Conservation (phyloP, 306 rosid species). For the Betula pendula region DNA sequence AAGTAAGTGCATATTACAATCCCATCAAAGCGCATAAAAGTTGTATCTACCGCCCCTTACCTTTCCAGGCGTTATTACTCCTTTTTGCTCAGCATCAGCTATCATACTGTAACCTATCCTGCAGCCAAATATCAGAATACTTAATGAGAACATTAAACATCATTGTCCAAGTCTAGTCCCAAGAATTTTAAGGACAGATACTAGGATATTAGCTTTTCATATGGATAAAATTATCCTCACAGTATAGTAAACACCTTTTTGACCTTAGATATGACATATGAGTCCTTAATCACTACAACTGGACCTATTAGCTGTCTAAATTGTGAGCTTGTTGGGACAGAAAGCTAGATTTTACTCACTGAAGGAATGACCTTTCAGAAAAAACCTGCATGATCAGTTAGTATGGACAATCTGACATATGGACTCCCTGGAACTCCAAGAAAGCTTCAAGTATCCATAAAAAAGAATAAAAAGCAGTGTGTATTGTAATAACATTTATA, state of each 20-base stretch:
- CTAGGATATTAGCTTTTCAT: conserved; percentile 14
- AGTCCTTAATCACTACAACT: neutral
- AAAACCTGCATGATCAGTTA: neutral
- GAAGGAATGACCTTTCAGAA: neutral
- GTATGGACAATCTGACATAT: neutral
- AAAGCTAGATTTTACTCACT: neutral
- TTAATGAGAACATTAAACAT: neutral
- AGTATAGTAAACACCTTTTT: neutral
- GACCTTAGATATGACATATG: neutral
- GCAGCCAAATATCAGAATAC: conserved; percentile 39
- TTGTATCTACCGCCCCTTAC: conserved; percentile 37
- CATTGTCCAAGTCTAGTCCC: neutral
- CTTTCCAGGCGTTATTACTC: conserved; percentile 90
- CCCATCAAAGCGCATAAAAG: conserved; percentile 8
- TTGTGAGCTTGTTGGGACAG: neutral
- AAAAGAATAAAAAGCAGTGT: neutral
- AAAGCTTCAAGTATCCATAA: neutral
- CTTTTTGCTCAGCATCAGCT: conserved; percentile 85
- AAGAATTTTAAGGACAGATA: neutral
- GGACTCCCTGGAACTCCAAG: neutral
- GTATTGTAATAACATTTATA: neutral
- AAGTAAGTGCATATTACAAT: conserved; percentile 16
- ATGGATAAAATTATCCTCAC: neutral
- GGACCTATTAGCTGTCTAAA: neutral
- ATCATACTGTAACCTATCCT: conserved; percentile 96